These are phyloP conservation scores for Athelia sp. DNA, from an alignment of 1,284 basidiomycete species.

Conservation along the genomic window DNA sequence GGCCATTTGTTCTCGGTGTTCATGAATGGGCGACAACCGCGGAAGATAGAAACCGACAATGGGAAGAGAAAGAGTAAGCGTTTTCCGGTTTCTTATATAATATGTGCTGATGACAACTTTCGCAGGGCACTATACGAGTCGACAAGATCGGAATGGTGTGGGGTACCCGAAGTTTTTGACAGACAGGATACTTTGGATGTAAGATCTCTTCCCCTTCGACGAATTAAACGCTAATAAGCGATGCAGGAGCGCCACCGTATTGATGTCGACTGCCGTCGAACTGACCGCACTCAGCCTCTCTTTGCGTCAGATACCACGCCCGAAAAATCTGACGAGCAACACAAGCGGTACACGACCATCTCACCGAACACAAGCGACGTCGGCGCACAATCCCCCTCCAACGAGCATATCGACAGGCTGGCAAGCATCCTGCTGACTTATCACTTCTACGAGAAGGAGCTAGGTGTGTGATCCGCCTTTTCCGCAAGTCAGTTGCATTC, in stretches of 20 bases:
- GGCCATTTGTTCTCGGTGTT: constrained; percentile 90
- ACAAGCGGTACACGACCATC: constrained; percentile 57
- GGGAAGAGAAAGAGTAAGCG: constrained; percentile 62
- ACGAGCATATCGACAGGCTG: constrained; percentile 80
- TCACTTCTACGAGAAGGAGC: constrained; percentile 84
- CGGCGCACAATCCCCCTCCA: constrained; percentile 80
- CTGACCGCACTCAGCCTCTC: constrained; percentile 88
- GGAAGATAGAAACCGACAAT: constrained; percentile 47
- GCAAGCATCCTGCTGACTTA: constrained; percentile 88
- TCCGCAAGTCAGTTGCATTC: constrained; percentile 14
- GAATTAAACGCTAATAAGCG: not conserved
- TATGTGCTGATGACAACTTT: constrained; percentile 3
- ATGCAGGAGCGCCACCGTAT: constrained; percentile 78
- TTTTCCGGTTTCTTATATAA: not conserved
- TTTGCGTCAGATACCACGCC: constrained; percentile 54
- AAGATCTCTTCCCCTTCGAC: no score
- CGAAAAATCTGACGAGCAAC: constrained; percentile 49
- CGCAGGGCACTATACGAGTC: constrained; percentile 62
- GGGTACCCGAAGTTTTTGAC: constrained; percentile 75
- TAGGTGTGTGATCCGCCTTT: constrained; percentile 54
- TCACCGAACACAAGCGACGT: constrained; percentile 67
- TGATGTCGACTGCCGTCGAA: constrained; percentile 94
- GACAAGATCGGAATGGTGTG: constrained; percentile 77
- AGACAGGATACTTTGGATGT: constrained; percentile 74
- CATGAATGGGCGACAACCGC: constrained; percentile 71